A percentile compares a stretch with the other conserved stretches of the same genome.
phyloP scores from a whole-genome alignment of 176 grass and related monocot genomes.

The Zoysia pacifica region DNA sequence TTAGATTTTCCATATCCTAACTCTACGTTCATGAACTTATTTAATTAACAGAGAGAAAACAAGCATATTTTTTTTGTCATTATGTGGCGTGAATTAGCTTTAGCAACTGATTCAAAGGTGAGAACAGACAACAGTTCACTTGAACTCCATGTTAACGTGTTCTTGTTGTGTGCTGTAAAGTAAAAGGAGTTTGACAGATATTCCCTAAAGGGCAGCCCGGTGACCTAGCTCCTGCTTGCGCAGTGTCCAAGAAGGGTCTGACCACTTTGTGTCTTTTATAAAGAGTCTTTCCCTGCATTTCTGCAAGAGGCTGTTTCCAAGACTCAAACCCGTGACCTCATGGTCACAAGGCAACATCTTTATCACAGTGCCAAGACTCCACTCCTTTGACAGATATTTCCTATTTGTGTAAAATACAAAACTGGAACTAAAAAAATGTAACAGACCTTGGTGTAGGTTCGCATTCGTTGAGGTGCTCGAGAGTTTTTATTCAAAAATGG shows the following conservation, averaged over 20 bases:
- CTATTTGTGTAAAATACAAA: background rate
- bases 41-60: background rate
- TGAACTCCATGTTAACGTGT: slow-evolving; percentile 16
- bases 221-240: too few species aligned
- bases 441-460: slow-evolving; percentile 85
- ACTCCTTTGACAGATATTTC: background rate
- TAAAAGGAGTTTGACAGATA: slow-evolving; percentile 10
- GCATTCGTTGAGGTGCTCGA: slow-evolving; percentile 61
- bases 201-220: background rate
- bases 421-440: slow-evolving; percentile 15
- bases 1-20: background rate
- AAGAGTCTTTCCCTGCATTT: too few species aligned
- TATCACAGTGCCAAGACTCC: too few species aligned
- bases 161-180: background rate
- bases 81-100: background rate
- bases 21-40: background rate
- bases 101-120: background rate
- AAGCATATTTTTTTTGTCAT: slow-evolving; percentile 19
- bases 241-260: too few species aligned
- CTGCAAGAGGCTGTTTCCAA: too few species aligned
- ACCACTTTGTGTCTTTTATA: too few species aligned
- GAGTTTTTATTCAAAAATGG: slow-evolving; percentile 63
- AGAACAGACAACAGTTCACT: background rate
- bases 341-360: too few species aligned
- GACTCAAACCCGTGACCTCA: too few species aligned